Conservation (phyloP, 768 basidiomycete genomes). For the Termitomyces sp. region DNA sequence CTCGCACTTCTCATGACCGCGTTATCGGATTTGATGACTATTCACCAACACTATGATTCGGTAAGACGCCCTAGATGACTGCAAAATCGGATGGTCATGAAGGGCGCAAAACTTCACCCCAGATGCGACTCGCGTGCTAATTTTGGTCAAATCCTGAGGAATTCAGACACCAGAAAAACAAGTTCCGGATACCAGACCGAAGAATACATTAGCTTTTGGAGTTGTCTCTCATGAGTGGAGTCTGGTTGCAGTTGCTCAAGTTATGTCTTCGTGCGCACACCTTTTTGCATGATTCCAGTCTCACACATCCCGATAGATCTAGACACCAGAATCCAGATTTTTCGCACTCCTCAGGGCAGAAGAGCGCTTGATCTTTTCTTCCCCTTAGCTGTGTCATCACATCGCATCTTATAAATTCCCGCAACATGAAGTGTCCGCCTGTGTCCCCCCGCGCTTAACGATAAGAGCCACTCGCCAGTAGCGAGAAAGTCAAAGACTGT, state of each 20-base stretch:
- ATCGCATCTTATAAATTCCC: not conserved
- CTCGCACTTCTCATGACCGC: no score
- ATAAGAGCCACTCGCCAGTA: not conserved
- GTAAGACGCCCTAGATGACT: no score
- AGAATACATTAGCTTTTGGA: not conserved
- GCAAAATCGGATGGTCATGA: no score
- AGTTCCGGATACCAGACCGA: no score
- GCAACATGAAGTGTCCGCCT: not conserved
- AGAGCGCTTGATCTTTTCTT: not conserved
- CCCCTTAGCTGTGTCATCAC: not conserved
- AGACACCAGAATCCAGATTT: not conserved
- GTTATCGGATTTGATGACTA: no score
- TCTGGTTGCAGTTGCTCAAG: not conserved
- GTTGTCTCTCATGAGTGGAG: not conserved
- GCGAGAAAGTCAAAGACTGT: not conserved
- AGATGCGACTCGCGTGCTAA: no score
- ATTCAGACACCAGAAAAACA: no score
- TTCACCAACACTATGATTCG: no score
- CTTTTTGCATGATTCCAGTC: not conserved
- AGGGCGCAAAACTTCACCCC: no score
- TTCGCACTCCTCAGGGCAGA: not conserved
- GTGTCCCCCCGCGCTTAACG: not conserved
- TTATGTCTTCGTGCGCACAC: not conserved
- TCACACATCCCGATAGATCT: no score
- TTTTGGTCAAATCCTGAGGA: no score